A percentile compares a stretch with the other conserved stretches of the same genome.
Evolutionary conservation across 192 early-diverging fungal genomes (phyloP).

Genomic region (Kickxella alabastrina): DNA sequence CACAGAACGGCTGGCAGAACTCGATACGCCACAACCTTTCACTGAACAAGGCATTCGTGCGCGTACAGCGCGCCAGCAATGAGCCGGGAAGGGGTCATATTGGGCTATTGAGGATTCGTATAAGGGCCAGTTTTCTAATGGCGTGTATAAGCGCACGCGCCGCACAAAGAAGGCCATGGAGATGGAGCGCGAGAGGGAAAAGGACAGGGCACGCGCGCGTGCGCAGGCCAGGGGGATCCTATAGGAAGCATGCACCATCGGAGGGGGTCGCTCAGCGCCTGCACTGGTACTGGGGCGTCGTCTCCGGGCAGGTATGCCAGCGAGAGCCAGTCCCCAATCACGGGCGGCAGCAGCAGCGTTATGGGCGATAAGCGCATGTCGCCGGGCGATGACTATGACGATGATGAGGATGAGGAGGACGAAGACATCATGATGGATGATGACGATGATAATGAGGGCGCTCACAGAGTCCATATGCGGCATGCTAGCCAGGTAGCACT

Average conservation of each 20-base stretch:
- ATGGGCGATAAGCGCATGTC: constrained; percentile 34
- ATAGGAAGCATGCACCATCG: too few species aligned
- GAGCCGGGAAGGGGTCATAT: constrained; percentile 91
- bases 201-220: not conserved
- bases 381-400: constrained; percentile 26
- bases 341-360: constrained; percentile 6
- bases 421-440: constrained; percentile 3
- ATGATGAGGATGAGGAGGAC: constrained; percentile 9
- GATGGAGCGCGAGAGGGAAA: constrained; percentile 30
- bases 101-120: constrained; percentile 82
- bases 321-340: not conserved
- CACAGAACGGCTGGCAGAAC: constrained; percentile 93
- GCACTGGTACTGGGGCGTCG: not conserved
- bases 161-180: constrained; percentile 53
- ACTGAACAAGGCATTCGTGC: constrained; percentile 91
- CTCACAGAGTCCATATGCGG: constrained; percentile 1
- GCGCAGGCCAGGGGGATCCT: constrained; percentile 2
- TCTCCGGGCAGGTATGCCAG: not conserved
- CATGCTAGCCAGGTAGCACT: constrained; percentile 22
- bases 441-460: not conserved
- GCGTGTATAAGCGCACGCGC: constrained; percentile 65
- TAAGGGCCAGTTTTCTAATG: constrained; percentile 66
- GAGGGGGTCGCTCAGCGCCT: too few species aligned
- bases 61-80: constrained; percentile 74
- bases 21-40: constrained; percentile 95